Base-by-base conservation (phyloP, 2,329 filamentous ascomycete genomes). In the Dothideomycetes sp. region DNA sequence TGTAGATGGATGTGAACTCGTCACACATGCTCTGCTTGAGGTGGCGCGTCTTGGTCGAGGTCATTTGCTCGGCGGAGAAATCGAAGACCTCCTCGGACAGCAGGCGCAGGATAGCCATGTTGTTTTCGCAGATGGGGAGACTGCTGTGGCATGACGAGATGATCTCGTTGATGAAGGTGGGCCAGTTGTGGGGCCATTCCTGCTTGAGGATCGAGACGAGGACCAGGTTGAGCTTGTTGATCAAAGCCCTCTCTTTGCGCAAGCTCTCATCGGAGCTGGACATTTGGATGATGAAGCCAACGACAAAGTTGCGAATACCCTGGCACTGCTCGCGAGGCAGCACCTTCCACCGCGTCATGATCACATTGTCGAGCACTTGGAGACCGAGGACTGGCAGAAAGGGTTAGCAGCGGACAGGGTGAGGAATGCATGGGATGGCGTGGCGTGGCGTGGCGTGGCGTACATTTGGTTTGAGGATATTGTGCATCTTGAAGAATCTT, bases 101-200 rank as follows among this genome's bases (percentile, higher is more conserved):
- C 54, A 98, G 70, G 45, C 91, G 82, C 52, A 98, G 76, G 53
- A 98, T 96, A 49, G 85, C 87, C 91, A 98, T 98, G 72, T 98
- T 98, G 71, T 98, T 98, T 69, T 98, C 91, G 75, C 93, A 98
- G 54, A 98, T 93, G 25, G 89, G 91, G 40, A 98, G 71, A 64
- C 84, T 95, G 52, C 85, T 89, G 61, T 94, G 88, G 66, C 88
- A 96, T 42, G 91, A 89, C 16, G 86, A 83, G 54, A 98, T 87
- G 64, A 98, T 98, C 70, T 98, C 91, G 71, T 96, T 96, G 74
- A 98, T 96, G 65, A 98, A 98, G 15, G 87, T 94, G 9, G 93
- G 91, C 91, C 93, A 98, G 71, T 98, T 94, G 67, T 96, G 89
- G 43, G 91, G 91, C 91, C 91, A 98, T 66, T 98, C 91, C 67